These are phyloP conservation scores for Corchorus olitorius DNA, from an alignment of 345 rosid species.

Conservation along the genomic window DNA sequence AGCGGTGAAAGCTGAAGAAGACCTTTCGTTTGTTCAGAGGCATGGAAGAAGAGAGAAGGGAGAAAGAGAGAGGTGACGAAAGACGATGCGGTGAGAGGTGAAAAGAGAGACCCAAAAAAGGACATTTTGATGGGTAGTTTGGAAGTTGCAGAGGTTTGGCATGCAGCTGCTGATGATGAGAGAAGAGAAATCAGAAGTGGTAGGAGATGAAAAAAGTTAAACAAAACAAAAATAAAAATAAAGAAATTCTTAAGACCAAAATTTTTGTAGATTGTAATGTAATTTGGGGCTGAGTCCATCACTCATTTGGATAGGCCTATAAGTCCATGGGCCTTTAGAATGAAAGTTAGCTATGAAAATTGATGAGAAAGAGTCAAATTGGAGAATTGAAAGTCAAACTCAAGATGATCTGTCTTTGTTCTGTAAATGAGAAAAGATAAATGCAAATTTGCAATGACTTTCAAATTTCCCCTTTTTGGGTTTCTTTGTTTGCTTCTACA, in stretches of 20 bases:
- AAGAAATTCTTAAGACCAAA: background rate
- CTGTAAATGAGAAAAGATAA: background rate
- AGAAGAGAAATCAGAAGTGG: conserved; percentile 16
- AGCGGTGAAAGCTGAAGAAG: conserved; percentile 26
- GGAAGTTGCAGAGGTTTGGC: conserved; percentile 45
- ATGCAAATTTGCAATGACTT: background rate
- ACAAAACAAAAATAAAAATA: background rate
- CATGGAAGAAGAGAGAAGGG: conserved; percentile 23
- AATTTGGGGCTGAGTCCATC: conserved; percentile 17
- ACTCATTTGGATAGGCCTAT: conserved; percentile 9
- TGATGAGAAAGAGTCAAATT: background rate
- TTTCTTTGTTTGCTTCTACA: background rate
- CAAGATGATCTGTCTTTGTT: background rate
- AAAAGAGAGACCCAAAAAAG: conserved; percentile 23
- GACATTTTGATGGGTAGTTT: conserved; percentile 39
- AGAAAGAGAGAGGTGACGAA: conserved; percentile 14
- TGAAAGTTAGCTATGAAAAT: background rate
- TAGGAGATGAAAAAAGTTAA: background rate
- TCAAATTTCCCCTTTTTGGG: background rate
- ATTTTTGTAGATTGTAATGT: background rate
- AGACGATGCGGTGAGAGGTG: conserved; percentile 24
- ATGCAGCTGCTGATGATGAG: conserved; percentile 42
- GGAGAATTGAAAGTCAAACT: background rate
- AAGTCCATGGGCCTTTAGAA: conserved; percentile 4
- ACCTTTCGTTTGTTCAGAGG: conserved; percentile 20